phyloP scores from a whole-genome alignment of 2,329 filamentous ascomycete genomes.

The Metarhizium brunneum region DNA sequence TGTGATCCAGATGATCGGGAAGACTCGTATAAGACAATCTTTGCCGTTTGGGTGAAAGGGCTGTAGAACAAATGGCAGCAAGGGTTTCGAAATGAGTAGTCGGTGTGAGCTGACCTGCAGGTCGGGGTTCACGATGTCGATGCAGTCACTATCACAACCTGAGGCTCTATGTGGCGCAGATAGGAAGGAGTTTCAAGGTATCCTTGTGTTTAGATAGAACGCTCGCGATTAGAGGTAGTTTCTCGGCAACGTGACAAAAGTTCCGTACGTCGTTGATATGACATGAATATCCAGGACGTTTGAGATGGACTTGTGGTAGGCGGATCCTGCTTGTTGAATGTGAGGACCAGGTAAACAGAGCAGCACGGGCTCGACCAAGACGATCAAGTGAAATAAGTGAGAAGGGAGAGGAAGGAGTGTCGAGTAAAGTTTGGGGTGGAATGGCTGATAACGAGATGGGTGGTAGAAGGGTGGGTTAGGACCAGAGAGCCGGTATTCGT shows the following conservation, averaged over 20 bases:
- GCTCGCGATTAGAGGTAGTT: neutral
- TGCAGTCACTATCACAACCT: neutral
- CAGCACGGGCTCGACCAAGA: neutral
- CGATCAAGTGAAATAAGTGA: neutral
- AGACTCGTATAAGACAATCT: neutral
- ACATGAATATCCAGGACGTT: neutral
- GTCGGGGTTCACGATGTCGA: neutral
- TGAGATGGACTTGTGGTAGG: neutral
- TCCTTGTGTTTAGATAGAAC: neutral
- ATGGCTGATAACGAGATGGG: constrained; percentile 6
- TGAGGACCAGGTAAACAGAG: neutral
- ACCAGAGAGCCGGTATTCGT: constrained; percentile 6
- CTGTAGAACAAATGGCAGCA: neutral
- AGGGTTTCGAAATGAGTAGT: neutral
- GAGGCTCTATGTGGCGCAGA: constrained; percentile 5
- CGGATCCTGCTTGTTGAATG: neutral
- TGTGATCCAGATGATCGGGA: neutral
- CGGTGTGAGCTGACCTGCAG: neutral
- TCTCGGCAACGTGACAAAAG: neutral
- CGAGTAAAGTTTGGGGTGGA: neutral
- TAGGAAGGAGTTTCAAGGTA: neutral
- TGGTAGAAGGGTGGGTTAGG: constrained; percentile 5
- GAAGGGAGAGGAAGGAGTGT: neutral
- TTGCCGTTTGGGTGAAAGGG: neutral
- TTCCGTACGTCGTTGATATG: neutral